Evolutionary conservation across 768 basidiomycete genomes (phyloP).

Genomic region (Mycena albidolilacea): DNA sequence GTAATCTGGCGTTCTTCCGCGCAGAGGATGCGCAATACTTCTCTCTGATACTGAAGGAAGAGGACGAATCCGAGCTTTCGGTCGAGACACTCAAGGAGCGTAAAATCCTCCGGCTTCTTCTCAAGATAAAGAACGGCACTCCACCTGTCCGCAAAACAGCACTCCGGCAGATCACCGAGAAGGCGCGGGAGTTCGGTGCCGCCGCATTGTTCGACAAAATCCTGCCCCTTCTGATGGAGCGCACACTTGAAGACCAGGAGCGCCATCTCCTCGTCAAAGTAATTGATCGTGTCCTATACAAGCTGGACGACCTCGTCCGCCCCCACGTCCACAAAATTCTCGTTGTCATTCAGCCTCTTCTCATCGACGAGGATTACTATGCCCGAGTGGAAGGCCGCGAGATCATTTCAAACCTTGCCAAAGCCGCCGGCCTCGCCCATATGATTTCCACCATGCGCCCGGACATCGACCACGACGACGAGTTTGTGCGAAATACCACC

Average conservation of each 20-base stretch:
- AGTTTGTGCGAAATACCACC: conserved; percentile 98
- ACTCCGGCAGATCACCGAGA: conserved; percentile 97
- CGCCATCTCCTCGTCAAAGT: conserved; percentile 98
- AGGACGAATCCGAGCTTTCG: conserved; percentile 91
- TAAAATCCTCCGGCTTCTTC: conserved; percentile 96
- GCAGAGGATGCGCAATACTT: conserved; percentile 98
- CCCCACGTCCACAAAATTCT: conserved; percentile 99
- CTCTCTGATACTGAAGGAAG: conserved; percentile 93
- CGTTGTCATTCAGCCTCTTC: conserved; percentile 97
- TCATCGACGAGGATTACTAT: conserved; percentile 98
- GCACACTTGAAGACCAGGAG: conserved; percentile 97
- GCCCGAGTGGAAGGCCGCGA: conserved; percentile 98
- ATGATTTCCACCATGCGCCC: conserved; percentile 99
- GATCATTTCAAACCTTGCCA: conserved; percentile 98
- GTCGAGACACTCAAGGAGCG: conserved; percentile 99
- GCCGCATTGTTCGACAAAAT: conserved; percentile 99
- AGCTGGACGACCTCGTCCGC: conserved; percentile 97
- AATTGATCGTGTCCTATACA: conserved; percentile 98
- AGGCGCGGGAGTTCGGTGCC: conserved; percentile 97
- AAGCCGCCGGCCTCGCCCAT: conserved; percentile 98
- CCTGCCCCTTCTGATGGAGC: conserved; percentile 96
- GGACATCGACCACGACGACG: conserved; percentile 99
- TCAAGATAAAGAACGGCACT: conserved; percentile 99
- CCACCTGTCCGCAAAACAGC: conserved; percentile 98
- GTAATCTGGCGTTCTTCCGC: conserved; percentile 97